A percentile compares a stretch with the other conserved stretches of the same genome.
Conservation (phyloP, 352 stramenopile species). For the Salisapilia sapeloensis region DNA sequence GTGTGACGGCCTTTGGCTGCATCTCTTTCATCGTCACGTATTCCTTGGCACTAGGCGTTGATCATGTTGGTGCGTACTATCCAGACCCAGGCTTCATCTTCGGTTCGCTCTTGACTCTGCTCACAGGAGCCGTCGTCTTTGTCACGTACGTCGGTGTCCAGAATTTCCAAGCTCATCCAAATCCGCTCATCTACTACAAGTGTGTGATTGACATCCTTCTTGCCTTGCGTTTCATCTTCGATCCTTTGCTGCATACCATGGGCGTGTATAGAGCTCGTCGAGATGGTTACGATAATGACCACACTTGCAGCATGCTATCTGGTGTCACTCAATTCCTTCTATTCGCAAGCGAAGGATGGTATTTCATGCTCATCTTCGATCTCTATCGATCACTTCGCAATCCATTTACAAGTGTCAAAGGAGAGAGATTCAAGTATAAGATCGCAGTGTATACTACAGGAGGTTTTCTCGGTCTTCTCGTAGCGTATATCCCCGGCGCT, state of each 20-base stretch:
- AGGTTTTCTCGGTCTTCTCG: conserved; percentile 14
- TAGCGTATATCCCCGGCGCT: conserved; percentile 12
- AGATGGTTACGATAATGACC: conserved; percentile 3
- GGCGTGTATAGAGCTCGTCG: conserved; percentile 21
- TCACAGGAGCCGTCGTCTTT: conserved; percentile 50
- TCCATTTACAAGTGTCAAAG: conserved; percentile 69
- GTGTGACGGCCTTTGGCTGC: conserved; percentile 5
- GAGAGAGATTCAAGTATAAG: conserved; percentile 42
- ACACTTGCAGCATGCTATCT: conserved; percentile 38
- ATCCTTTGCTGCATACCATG: conserved; percentile 34
- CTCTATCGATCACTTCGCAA: conserved; percentile 65
- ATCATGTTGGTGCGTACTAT: conserved; percentile 71
- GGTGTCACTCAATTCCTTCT: conserved; percentile 64
- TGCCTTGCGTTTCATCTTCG: conserved; percentile 49
- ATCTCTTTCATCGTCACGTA: conserved; percentile 21
- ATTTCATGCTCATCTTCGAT: conserved; percentile 65
- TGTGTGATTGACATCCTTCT: conserved; percentile 57
- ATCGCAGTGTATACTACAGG: conserved; percentile 28
- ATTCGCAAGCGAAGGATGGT: conserved; percentile 65
- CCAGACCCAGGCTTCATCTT: conserved; percentile 59
- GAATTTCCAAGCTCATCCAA: conserved; percentile 56
- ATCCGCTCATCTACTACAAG: conserved; percentile 76
- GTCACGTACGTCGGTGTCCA: conserved; percentile 68
- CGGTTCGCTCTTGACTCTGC: conserved; percentile 53
- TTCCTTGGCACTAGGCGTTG: conserved; percentile 13